Conservation (phyloP, 768 basidiomycete genomes). For the Lentinula edodes region DNA sequence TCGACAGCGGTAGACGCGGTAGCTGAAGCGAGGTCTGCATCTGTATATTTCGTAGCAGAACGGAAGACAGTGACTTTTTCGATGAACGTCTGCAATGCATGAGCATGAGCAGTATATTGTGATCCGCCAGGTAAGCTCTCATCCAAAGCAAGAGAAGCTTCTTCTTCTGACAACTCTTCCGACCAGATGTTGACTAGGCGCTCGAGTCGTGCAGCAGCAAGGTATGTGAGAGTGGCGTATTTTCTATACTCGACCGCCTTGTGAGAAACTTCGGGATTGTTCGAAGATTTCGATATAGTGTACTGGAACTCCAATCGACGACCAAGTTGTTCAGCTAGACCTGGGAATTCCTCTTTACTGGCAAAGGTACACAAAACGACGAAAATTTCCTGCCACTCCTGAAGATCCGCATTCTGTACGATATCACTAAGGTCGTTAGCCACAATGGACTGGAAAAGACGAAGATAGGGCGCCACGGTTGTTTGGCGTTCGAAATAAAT, state of each 20-base stretch:
- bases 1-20: conserved; percentile 25
- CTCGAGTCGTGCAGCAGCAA: conserved; percentile 87
- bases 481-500: conserved; percentile 88
- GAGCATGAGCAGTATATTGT: conserved; percentile 73
- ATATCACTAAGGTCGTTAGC: conserved; percentile 89
- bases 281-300: conserved; percentile 46
- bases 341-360: conserved; percentile 72
- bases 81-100: conserved; percentile 87
- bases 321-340: conserved; percentile 90
- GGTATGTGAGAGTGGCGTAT: conserved; percentile 89
- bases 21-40: conserved; percentile 54
- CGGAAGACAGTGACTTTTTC: conserved; percentile 97
- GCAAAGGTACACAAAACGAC: conserved; percentile 96
- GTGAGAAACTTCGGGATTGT: conserved; percentile 33
- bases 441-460: conserved; percentile 92
- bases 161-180: conserved; percentile 87
- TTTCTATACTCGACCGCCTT: conserved; percentile 57
- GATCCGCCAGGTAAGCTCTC: conserved; percentile 40
- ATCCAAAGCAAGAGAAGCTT: conserved; percentile 42
- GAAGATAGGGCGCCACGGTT: conserved; percentile 74
- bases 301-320: conserved; percentile 85
- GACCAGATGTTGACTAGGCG: conserved; percentile 87
- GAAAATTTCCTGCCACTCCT: conserved; percentile 96
- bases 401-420: conserved; percentile 91
- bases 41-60: conserved; percentile 74